Base-by-base conservation (phyloP, 192 early-diverging fungal genomes). In the Phycomyces blakesleeanus region DNA sequence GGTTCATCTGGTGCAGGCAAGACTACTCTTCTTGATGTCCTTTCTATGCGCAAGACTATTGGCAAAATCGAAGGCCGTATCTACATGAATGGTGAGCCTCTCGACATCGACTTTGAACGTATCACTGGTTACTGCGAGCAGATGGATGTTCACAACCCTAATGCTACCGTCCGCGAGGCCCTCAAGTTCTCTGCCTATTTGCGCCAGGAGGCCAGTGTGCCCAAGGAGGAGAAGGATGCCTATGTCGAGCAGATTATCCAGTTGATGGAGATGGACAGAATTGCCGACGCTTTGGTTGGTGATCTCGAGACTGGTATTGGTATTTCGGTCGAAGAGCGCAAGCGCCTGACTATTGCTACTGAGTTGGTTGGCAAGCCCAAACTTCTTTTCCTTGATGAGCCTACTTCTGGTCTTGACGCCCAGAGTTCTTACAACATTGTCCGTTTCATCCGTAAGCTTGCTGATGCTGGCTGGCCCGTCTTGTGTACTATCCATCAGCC, bases 401-500 rank as follows among this genome's bases (percentile, higher is more conserved):
- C 94, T 51, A 95, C 92, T 5, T 91, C 88, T 21, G 94, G 94
- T 47, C 77, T 90, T 14, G 87, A 89, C 74, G 83, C 86, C 1
- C 90, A 93, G 71, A 79, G 90, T n/a, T 87, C 91, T 1, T 87
- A 86, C 68, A 86, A 91, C 80, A 79, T 90, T 73, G 77, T 88
- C 62, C 81, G 87, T 69, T 87, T 92, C 73, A 74, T 88, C 83
- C 81, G 79, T 66, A 73, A 76, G 59, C 66, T 85, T 67, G 79
- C 87, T 26, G 73, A 83, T 53, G 81, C 79, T 55, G 85, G 83
- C 69, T 93, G 55, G 66, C 91, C 53, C 26, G 87, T 88, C 52
- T 84, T 85, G 60, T 94, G 83, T 72, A 92, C 90, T 11, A 94
- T 96, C 57, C 93, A 95, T 76, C 90, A 91, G 75, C 93, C 93